Base-by-base conservation (phyloP, 164 flowering plant genomes). In the Macadamia integrifolia region DNA sequence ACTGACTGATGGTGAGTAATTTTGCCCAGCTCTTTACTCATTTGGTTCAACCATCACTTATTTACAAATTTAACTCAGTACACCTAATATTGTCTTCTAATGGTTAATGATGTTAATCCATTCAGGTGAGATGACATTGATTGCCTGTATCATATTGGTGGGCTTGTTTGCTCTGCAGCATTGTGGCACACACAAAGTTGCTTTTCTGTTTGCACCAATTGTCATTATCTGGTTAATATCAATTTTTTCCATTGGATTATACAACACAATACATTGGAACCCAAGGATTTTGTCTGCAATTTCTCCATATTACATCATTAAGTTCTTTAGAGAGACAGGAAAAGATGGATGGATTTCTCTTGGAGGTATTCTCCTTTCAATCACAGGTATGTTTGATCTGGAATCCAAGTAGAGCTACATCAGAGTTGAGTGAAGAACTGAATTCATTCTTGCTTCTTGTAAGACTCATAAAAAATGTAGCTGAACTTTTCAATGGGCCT, bases 131-230 rank as follows among this genome's bases (percentile, higher is more conserved):
- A 72, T 88, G 18, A 65, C 86, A 28, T 64, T 87, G 71, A 55
- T 90, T 70, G 88, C 94, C 14, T 92, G 94, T 72, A 75, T 79
- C 66, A 85, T 93, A 68, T 77, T 93, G 86, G 87, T 93, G 65
- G 97, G 93, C 59, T 84, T 93, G 61, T 93, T 90, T 81, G 91
- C 94, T 62, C 74, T 90, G 78, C 98, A 93, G 80, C 97, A 90
- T 70, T 74, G n/a, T 71, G 98, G 98, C 65, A 90, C 98, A 43
- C 95, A 84, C 72, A 84, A 75, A 76, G 92, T 90, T 23, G 95
- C 92, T 56, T 79, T 89, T 73, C 49, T 87, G 74, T 93, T 93
- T 82, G 92, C 98, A 1, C 98, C 98, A 15, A 75, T 89, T 70
- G 87, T 93, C 40, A 66, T 85, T 67, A 71, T 89, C 66, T 93